Evolutionary conservation across 139 green algal genomes (phyloP).

Genomic region (Closterium sp.): DNA sequence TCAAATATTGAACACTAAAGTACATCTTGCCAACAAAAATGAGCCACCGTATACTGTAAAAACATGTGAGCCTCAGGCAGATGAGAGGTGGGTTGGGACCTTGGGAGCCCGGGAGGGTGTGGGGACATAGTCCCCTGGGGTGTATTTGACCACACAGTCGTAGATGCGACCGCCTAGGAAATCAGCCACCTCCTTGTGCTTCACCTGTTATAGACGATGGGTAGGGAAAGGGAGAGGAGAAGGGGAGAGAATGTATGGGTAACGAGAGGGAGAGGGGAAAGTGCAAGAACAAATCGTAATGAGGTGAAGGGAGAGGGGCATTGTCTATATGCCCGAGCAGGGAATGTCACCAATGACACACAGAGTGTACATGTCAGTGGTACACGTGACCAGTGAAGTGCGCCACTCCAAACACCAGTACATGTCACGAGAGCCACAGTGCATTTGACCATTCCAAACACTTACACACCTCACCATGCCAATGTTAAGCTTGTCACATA

Average conservation of each 20-base stretch:
- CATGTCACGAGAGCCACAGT: too few relatives aligned
- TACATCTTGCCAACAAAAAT: too few relatives aligned
- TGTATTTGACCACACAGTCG: conserved; percentile 81
- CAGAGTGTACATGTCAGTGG: too few relatives aligned
- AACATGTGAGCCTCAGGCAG: background rate
- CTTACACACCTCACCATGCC: conserved; percentile 63
- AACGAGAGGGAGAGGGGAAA: too few relatives aligned
- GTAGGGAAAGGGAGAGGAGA: background rate
- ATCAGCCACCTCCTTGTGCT: conserved; percentile 80
- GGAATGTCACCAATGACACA: too few relatives aligned
- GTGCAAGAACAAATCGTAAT: background rate
- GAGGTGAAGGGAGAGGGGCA: background rate
- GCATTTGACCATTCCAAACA: too few relatives aligned
- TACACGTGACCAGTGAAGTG: too few relatives aligned
- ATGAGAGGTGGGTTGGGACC: background rate
- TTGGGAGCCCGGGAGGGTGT: background rate
- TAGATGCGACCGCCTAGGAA: conserved; percentile 74
- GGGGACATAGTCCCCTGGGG: background rate
- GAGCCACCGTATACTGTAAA: background rate
- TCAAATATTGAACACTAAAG: too few relatives aligned
- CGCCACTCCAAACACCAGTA: too few relatives aligned
- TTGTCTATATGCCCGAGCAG: too few relatives aligned
- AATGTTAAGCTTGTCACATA: conserved; percentile 65
- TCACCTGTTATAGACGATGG: conserved; percentile 53
- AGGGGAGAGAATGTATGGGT: background rate